Conservation (phyloP, 495 filamentous ascomycete genomes). For the Niebla homalea region DNA sequence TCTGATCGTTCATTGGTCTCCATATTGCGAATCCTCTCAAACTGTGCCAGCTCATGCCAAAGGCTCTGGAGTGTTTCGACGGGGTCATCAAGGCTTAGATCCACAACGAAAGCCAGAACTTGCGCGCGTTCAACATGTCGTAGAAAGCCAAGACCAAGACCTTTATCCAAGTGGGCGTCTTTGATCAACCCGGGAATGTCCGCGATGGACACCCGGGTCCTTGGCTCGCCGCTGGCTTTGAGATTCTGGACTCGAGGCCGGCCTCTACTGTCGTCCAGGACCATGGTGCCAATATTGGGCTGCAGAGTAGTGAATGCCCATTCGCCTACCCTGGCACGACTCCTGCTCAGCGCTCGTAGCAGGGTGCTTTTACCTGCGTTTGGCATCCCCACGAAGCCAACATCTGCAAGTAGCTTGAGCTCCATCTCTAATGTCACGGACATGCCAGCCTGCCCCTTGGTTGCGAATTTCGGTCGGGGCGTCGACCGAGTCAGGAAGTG, state of each 20-base stretch:
- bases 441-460: constrained; percentile 67
- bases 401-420: constrained; percentile 86
- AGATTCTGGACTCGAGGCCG: constrained; percentile 38
- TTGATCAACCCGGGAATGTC: constrained; percentile 90
- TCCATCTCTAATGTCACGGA: constrained; percentile 74
- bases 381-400: constrained; percentile 85
- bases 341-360: constrained; percentile 71
- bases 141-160: constrained; percentile 81
- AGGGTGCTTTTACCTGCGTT: constrained; percentile 96
- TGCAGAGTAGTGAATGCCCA: constrained; percentile 96
- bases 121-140: constrained; percentile 89
- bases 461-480: constrained; percentile 71
- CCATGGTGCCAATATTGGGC: constrained; percentile 89
- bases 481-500: constrained; percentile 66
- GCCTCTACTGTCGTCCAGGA: constrained; percentile 71
- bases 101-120: constrained; percentile 85
- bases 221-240: constrained; percentile 21
- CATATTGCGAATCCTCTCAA: constrained; percentile 56
- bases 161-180: constrained; percentile 83
- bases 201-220: constrained; percentile 80
- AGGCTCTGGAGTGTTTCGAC: constrained; percentile 62
- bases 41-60: constrained; percentile 81
- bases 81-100: constrained; percentile 68
- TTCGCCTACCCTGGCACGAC: constrained; percentile 74
- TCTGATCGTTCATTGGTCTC: constrained; percentile 42